Evolutionary conservation across 164 flowering plant genomes (phyloP), one percentile per base, ranked within the genome.

Genomic region (Macadamia integrifolia): DNA sequence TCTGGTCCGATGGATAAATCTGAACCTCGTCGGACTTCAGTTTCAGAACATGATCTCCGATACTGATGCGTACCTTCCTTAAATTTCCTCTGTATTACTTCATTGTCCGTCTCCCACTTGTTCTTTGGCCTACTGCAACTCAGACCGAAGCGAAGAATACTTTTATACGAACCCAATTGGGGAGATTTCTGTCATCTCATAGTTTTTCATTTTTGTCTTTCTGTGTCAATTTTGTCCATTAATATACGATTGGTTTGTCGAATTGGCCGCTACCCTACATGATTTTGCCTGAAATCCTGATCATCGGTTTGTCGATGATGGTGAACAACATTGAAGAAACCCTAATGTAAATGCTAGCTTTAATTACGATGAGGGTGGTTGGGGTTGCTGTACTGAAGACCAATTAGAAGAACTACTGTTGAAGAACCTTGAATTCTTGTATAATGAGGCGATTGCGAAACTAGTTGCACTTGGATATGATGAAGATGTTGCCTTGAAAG

Each of bases 341-440:
- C 72, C 80, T n/a, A 70, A 50, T 32, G 48, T 70, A 6, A 63
- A 68, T 58, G 50, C 66, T 23, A 76, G 67, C 61, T 74, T 81
- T 58, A 76, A 63, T 73, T 80, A 74, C 18, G 93, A 84, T 18
- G 89, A 84, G 56, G 77, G 74, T 62, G 87, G 88, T n/a, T 92
- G 91, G 93, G 94, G 91, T 18, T 85, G 84, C 78, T 88, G 93
- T 70, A 90, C 91, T 31, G 97, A 92, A 69, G 97, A 88, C 11
- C 88, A 92, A 67, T 23, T 23, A 23, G 23, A 23, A 23, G 23
- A 23, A 23, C 23, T 23, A 23, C 23, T 23, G 23, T 23, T 73
- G 70, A 87, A 83, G 59, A 85, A 88, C 50, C 68, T 95, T 64
- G 96, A 89, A 43, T 77, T 74, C 58, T 61, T 92, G 69, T 92